These are phyloP conservation scores for Golubevia pallescens DNA, from an alignment of 1,284 basidiomycete species.

Conservation along the genomic window DNA sequence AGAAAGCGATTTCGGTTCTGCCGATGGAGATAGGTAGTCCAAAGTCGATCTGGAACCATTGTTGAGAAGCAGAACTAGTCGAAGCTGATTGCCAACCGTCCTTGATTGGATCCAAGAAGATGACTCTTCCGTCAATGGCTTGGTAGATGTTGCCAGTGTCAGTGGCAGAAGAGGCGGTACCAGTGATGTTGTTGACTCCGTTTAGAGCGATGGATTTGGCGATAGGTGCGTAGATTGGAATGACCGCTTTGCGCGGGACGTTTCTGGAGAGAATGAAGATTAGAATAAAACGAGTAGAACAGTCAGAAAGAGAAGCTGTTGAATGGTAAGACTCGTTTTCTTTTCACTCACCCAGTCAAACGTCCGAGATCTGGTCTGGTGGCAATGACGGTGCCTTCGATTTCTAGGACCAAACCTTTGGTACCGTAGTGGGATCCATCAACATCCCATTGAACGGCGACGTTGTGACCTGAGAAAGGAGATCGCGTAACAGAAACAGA, in stretches of 20 bases:
- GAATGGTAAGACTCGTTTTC: neutral
- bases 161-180: neutral
- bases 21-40: neutral
- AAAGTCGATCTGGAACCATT: constrained; percentile 10
- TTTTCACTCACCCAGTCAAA: neutral
- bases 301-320: too few relatives aligned
- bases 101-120: constrained; percentile 3
- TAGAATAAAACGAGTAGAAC: too few relatives aligned
- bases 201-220: constrained; percentile 2
- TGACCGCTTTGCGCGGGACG: constrained; percentile 2
- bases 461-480: constrained; percentile 3
- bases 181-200: neutral
- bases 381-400: neutral
- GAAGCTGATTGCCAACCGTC: constrained; percentile 9
- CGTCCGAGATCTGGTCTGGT: neutral
- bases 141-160: neutral
- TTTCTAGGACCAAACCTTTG: constrained; percentile 1
- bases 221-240: constrained; percentile 3
- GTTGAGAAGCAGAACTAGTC: neutral
- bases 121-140: constrained; percentile 7
- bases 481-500: too few relatives aligned
- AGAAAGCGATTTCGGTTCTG: constrained; percentile 8
- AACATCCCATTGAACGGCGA: constrained; percentile 9
- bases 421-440: constrained; percentile 7
- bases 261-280: neutral